These are phyloP conservation scores for Verticillium klebahnii DNA, from an alignment of 2,329 filamentous ascomycete species.

Conservation along the genomic window DNA sequence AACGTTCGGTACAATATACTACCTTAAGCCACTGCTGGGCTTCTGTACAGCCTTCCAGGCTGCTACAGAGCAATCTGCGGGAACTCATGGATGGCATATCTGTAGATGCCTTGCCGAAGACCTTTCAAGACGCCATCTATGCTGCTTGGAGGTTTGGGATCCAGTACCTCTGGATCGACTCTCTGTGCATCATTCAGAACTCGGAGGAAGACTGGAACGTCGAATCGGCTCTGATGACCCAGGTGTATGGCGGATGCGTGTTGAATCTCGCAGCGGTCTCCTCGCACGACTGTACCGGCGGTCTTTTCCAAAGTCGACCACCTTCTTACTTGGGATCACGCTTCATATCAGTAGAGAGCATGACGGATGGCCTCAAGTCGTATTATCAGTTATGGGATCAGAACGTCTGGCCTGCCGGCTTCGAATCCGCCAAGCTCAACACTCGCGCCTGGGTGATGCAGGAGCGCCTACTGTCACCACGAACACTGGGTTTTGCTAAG, in stretches of 20 bases:
- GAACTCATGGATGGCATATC: neutral
- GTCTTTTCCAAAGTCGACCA: no score
- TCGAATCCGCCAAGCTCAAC: neutral
- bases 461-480: conserved; percentile 1
- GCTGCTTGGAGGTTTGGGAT: conserved; percentile 7
- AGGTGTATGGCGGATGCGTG: neutral
- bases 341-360: no score
- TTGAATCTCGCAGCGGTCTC: no score
- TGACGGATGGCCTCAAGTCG: no score
- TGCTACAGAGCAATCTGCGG: neutral
- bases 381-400: no score
- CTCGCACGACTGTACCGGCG: no score
- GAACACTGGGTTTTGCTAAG: conserved; percentile 12
- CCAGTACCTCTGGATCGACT: conserved; percentile 15
- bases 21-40: conserved; percentile 16
- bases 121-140: conserved; percentile 7
- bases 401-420: no score
- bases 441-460: conserved; percentile 2
- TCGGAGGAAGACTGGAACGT: neutral
- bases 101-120: neutral
- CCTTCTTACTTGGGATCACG: no score
- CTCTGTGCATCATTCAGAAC: conserved; percentile 15
- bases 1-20: conserved; percentile 1
- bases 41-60: conserved; percentile 1
- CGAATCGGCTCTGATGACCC: neutral